A percentile compares a stretch with the other conserved stretches of the same genome.
Evolutionary conservation across 345 rosid genomes (phyloP).

Genomic region (Ceriops zippeliana): DNA sequence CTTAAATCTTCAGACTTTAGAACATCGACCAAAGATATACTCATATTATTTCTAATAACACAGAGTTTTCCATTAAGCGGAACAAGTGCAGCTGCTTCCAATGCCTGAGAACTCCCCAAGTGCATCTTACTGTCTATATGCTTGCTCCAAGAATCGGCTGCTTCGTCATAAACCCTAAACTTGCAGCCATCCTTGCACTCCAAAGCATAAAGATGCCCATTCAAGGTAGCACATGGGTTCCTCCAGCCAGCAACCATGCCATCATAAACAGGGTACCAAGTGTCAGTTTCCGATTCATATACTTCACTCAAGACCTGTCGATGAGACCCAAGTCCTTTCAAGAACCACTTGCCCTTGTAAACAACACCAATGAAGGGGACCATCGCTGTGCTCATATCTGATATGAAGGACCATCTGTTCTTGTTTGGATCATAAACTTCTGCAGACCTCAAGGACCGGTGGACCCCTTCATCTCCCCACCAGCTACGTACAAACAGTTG

Average conservation of each 20-base stretch:
- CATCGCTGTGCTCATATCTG: constrained; percentile 78
- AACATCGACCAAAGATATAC: constrained; percentile 61
- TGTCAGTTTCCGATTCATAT: constrained; percentile 53
- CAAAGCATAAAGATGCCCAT: constrained; percentile 61
- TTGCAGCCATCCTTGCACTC: constrained; percentile 80
- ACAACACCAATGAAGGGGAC: constrained; percentile 74
- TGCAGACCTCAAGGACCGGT: constrained; percentile 60
- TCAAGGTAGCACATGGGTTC: constrained; percentile 58
- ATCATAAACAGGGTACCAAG: constrained; percentile 59
- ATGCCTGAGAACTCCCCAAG: constrained; percentile 57
- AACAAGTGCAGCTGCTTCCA: constrained; percentile 71
- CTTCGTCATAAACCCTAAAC: constrained; percentile 63
- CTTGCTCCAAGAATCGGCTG: constrained; percentile 59
- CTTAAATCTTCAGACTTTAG: constrained; percentile 39
- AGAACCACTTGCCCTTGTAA: constrained; percentile 61
- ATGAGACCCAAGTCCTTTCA: constrained; percentile 69
- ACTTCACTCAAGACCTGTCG: constrained; percentile 64
- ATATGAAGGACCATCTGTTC: constrained; percentile 66
- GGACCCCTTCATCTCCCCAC: constrained; percentile 70
- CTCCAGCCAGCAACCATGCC: constrained; percentile 83
- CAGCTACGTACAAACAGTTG: constrained; percentile 72
- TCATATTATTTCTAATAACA: constrained; percentile 66
- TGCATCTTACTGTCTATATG: constrained; percentile 66
- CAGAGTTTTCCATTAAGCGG: constrained; percentile 68
- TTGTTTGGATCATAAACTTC: constrained; percentile 79